Base-by-base conservation (phyloP, 257 asterid species). In the Scutellaria minor region DNA sequence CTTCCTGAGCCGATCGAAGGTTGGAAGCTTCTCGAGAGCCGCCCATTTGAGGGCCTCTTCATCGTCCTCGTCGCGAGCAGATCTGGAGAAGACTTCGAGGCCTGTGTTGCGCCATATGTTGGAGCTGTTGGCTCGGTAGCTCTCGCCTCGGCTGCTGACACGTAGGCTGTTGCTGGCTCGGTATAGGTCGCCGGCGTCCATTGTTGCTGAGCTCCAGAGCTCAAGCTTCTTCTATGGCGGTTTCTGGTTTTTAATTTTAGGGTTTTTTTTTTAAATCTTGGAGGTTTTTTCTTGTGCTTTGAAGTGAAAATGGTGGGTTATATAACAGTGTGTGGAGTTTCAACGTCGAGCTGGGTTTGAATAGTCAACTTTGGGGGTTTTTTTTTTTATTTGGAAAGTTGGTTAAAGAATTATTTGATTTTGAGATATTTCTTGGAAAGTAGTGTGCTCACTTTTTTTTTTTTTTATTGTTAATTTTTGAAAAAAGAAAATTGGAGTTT, bases 41-140 rank as follows among this genome's bases (percentile, higher is more conserved):
- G 96, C 94, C 96, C 96, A 73, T 64, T 73, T 73, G 15, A 73
- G 45, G 66, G 77, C 72, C 66, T 73, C 94, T 76, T 89, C 96
- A 14, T 89, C 96, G 20, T 87, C 90, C 73, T 87, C 94, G 4
- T 85, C 85, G 6, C 84, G 79, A 0, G 82, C 59, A 11, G 94
- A 84, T 18, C 85, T 85, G 4, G 92, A 78, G 51, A 87, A 87
- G 0, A 75, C 78, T n/a, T 83, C 90, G 0, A 73, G 8, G 0
- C 87, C 90, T 0, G 83, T 76, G 15, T 72, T 87, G 64, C 93
- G 79, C 96, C 93, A 89, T 62, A 85, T 0, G 4, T 83, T 72
- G 8, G 77, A 52, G 39, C 91, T 85, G 63, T 73, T 81, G 13
- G 70, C 82, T 41, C 89, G 79, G 45, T 81, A 65, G 72, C 88